Base-by-base conservation (phyloP, 768 basidiomycete genomes). In the Scleroderma bovista region DNA sequence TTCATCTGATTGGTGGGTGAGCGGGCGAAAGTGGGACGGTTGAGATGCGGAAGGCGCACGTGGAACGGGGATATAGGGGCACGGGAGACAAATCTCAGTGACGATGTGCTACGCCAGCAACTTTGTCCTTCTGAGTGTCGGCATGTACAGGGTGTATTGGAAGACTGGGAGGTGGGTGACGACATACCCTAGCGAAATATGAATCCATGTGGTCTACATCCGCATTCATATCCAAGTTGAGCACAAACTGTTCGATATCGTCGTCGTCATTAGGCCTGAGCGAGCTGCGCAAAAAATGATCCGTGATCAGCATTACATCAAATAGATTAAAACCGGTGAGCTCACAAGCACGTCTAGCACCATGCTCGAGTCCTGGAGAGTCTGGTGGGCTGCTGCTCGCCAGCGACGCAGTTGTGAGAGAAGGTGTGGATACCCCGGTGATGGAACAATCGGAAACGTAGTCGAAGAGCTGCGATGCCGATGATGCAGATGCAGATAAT, bases 401-500 rank as follows among this genome's bases (percentile, higher is more conserved):
- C 10, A 56, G 45, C 16, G 52, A 50, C 6, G 55, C 52, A 16
- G 51, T 48, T 13, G 55, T 51, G 15, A 56, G 52, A 6, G 55
- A 56, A 3, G 55, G 55, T 13, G 55, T 56, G 32, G 55, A 56
- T 11, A 31, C 33, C 20, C 52, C 51, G 0, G 50, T 51, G 9
- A 51, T 37, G n/a, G 54, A 51, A 36, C 46, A 46, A 37, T 51
- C 50, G 13, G 49, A 50, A 24, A 44, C 16, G 33, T 50, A 47
- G 8, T 45, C 50, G 20, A 24, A 29, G 26, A 29, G 26, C 5
- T n/a, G n/a, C 10, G 24, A 50, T 20, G 6, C 39, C 19, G 17
- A 34, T 29, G 44, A 32, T 38, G 15, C 24, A 17, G 34, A 33
- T n/a, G 36, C 11, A 10, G 43, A 43, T 20, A n/a, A 5, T 15